phyloP scores from a whole-genome alignment of 2,329 filamentous ascomycete genomes.

The Tolypocladium guangdongense region DNA sequence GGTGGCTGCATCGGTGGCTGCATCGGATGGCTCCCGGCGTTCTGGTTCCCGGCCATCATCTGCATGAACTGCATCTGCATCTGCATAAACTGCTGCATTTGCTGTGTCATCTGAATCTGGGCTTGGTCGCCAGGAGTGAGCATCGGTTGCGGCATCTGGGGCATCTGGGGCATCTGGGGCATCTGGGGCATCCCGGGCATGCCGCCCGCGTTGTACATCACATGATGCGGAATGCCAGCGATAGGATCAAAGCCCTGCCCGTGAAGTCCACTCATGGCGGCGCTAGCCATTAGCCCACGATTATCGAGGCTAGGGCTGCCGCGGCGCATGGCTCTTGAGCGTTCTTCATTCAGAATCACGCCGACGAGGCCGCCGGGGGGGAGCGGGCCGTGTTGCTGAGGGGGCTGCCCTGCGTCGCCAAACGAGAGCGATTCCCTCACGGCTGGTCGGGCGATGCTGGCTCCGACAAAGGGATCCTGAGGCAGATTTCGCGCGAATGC shows the following conservation, averaged over 20 bases:
- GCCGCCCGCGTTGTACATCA: conserved; percentile 24
- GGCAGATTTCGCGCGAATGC: conserved; percentile 76
- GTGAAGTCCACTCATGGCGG: conserved; percentile 24
- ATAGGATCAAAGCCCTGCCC: conserved; percentile 36
- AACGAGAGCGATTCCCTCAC: conserved; percentile 67
- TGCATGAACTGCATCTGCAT: conserved; percentile 96
- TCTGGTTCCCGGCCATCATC: conserved; percentile 49
- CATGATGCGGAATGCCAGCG: conserved; percentile 33
- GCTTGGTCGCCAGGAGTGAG: conserved; percentile 57
- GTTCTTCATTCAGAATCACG: conserved; percentile 78
- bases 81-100: conserved; percentile 82
- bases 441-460: conserved; percentile 60
- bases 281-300: conserved; percentile 26
- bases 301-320: conserved; percentile 61
- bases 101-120: conserved; percentile 70
- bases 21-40: conserved; percentile 15
- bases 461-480: conserved; percentile 75
- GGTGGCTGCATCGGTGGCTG: conserved; percentile 16
- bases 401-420: conserved; percentile 39
- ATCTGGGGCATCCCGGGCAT: conserved; percentile 17
- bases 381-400: conserved; percentile 22
- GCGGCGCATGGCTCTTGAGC: conserved; percentile 64
- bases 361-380: conserved; percentile 75
- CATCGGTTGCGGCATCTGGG: conserved; percentile 34
- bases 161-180: conserved; percentile 15